A percentile compares a stretch with the other conserved stretches of the same genome.
phyloP scores from a whole-genome alignment of 257 asterid species.

The Leonotis leonurus region DNA sequence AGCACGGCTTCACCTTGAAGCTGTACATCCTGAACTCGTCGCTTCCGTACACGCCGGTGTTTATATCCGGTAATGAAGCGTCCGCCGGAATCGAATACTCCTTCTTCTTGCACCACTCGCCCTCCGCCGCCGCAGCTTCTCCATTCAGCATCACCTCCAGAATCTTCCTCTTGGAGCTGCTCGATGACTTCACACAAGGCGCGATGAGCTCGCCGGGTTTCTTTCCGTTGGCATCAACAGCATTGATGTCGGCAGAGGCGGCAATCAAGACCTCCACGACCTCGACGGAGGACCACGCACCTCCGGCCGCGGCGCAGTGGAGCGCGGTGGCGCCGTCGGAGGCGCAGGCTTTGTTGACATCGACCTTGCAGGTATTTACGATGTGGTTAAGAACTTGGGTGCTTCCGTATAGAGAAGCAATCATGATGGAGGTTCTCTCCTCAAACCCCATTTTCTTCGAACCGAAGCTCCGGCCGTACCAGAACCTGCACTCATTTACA shows the following conservation, averaged over 20 bases:
- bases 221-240: conserved; percentile 45
- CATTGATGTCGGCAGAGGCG: conserved; percentile 38
- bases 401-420: conserved; percentile 78
- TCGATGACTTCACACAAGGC: conserved; percentile 26
- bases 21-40: conserved; percentile 54
- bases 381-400: conserved; percentile 44
- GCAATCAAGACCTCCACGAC: conserved; percentile 43
- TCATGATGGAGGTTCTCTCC: conserved; percentile 69
- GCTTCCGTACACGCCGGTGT: conserved; percentile 35
- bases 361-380: conserved; percentile 39
- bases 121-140: conserved; percentile 25
- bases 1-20: conserved; percentile 53
- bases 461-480: conserved; percentile 74
- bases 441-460: conserved; percentile 69
- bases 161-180: conserved; percentile 29
- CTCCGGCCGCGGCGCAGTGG: conserved; percentile 83
- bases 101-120: conserved; percentile 48
- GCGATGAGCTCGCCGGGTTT: conserved; percentile 59
- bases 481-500: conserved; percentile 51
- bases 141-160: conserved; percentile 66
- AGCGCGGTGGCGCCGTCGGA: conserved; percentile 76
- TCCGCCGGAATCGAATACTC: conserved; percentile 58
- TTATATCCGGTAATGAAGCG: conserved; percentile 44
- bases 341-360: conserved; percentile 63
- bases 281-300: conserved; percentile 46